Evolutionary conservation across 2,329 filamentous ascomycete species (phyloP), one percentile per base, ranked within the genome.

Genomic region (Penicillium crustosum): DNA sequence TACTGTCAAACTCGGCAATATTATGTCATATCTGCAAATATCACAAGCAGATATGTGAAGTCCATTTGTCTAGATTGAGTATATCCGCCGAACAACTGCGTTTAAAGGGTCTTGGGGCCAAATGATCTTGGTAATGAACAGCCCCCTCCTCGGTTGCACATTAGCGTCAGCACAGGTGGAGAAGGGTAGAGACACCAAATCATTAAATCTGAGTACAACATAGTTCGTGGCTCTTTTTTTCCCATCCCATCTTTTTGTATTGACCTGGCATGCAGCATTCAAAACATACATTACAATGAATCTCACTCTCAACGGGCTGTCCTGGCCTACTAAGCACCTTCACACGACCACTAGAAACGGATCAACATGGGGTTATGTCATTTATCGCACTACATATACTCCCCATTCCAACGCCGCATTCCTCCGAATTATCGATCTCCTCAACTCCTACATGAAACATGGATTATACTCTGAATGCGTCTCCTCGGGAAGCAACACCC

Each of bases 371-470:
- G 53, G 44, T 9, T 55, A 50, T 50, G 29, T 55, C 31, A 55
- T 55, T 17, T 55, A 55, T 35, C 53, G 45, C 29, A 55, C 53
- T 5, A 50, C 45, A 19, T 55, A 50, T 29, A 49, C 53, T 27
- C 21, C 53, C 15, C 19, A 44, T 5, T 55, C 53, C 5, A 33
- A 55, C 17, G 15, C 19, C 29, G 35, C 31, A 6, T 51, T 55
- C 31, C 53, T 31, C 36, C 27, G 31, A 19, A 29, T 55, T 4
- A 27, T 55, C 29, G 36, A 55, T 17, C 21, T 51, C 38, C 45
- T 55, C 38, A 43, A 55, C 38, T 50, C 29, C 38, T 38, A 55
- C 23, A 44, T 55, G 17, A 51, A 55, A 17, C 17, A 55, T 17
- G 53, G 45, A 19, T 17, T 43, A 10, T 50, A 35, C 19, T 36